Conservation (phyloP, 164 flowering plant species). For the Protea cynaroides region DNA sequence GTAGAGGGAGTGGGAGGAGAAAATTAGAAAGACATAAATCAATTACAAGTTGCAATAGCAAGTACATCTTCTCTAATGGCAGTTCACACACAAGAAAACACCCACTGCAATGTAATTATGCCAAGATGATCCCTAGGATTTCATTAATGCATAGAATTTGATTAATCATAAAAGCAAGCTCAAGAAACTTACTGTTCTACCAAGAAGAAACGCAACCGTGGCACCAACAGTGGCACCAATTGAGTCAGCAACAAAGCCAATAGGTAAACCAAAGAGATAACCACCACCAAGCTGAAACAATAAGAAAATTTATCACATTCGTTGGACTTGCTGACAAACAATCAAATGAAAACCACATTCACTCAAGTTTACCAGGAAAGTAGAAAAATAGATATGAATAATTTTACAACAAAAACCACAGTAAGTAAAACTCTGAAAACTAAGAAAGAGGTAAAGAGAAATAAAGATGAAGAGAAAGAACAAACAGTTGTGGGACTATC, state of each 20-base stretch:
- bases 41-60: too few relatives aligned
- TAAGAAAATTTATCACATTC: conserved; percentile 2
- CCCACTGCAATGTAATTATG: too few relatives aligned
- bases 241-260: conserved; percentile 94
- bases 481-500: too few relatives aligned
- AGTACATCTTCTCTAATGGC: too few relatives aligned
- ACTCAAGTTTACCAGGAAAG: too few relatives aligned
- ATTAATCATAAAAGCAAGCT: neutral
- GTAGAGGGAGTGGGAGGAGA: too few relatives aligned
- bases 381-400: neutral
- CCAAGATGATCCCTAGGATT: neutral
- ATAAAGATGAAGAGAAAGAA: too few relatives aligned
- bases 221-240: conserved; percentile 93
- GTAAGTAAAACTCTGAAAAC: neutral
- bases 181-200: conserved; percentile 69
- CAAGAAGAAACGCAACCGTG: conserved; percentile 85
- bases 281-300: conserved; percentile 86
- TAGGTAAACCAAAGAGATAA: conserved; percentile 89
- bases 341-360: neutral
- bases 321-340: conserved; percentile 4
- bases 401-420: neutral
- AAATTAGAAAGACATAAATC: too few relatives aligned
- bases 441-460: too few relatives aligned
- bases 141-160: neutral
- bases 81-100: too few relatives aligned